Evolutionary conservation across 495 filamentous ascomycete genomes (phyloP), one percentile per base, ranked within the genome.

Genomic region (Xylaria longipes): DNA sequence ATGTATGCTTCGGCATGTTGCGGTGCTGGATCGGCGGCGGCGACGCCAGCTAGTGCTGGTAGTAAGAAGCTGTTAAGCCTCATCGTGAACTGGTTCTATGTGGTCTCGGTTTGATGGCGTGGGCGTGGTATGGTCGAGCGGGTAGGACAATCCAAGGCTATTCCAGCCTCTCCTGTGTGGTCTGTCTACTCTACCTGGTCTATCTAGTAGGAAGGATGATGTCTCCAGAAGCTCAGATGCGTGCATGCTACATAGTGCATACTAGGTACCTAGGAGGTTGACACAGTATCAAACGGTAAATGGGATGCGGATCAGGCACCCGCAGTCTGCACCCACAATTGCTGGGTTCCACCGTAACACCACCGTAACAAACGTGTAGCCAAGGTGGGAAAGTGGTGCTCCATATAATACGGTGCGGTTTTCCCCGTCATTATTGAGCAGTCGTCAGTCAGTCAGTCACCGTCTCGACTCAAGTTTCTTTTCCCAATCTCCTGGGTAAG

Each of bases 11-110:
- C 76, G 15, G 76, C 76, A 31, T 78, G 63, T 54, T 71, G 71
- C 22, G 64, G 57, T 37, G 78, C 54, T 6, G 76, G 58, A 35
- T 75, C 71, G 31, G 68, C 62, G 25, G 81, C 73, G 64, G 76
- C 77, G 69, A 79, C 76, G 68, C 81, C 77, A 67, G 76, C 75
- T 6, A 82, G 68, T 25, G 77, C 75, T 64, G 82, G 78, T 39
- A 84, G 29, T 70, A 84, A 70, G 72, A 82, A 80, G 78, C 80
- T 76, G 20, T 76, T 68, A 7, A 77, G 75, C 77, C 75, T 79
- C 77, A 79, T 79, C n/a, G 57, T 72, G 71, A 66, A 35, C 43
- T 41, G 0, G 20, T 22, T 50, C 29, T 63, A 4, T 58, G 50
- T 60, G 52, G 15, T 50, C 37, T 35, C 61, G 27, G 48, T 58